Conservation (phyloP, 2,329 filamentous ascomycete genomes). For the Orbilia javanica region DNA sequence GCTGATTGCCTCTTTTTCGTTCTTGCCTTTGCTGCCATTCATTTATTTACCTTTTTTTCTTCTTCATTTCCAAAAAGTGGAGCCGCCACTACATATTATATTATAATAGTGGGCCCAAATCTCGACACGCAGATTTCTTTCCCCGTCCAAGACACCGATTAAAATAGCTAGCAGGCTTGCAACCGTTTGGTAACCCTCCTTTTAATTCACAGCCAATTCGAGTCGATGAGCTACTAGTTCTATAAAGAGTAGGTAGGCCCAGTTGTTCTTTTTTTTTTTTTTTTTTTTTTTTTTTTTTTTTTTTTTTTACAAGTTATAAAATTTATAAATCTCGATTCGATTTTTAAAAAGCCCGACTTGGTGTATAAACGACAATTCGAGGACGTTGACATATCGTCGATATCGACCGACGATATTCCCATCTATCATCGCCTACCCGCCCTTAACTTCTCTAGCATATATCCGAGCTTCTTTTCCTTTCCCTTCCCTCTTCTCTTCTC, state of each 20-base stretch:
- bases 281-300: conserved; percentile 30
- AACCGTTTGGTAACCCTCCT: conserved; percentile 48
- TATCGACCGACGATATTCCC: background rate
- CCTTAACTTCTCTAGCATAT: background rate
- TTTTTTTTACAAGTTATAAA: conserved; percentile 32
- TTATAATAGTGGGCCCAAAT: conserved; percentile 57
- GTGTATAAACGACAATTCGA: conserved; percentile 15
- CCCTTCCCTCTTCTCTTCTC: background rate
- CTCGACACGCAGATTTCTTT: conserved; percentile 51
- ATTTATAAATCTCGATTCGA: conserved; percentile 55
- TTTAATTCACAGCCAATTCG: conserved; percentile 35
- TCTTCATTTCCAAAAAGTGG: conserved; percentile 59
- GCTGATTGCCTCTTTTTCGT: conserved; percentile 31
- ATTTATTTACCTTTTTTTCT: conserved; percentile 19
- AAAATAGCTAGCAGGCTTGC: conserved; percentile 51
- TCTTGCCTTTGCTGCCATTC: conserved; percentile 20
- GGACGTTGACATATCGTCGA: background rate
- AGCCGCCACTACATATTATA: conserved; percentile 53
- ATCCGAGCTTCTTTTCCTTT: background rate
- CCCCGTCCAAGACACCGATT: conserved; percentile 54
- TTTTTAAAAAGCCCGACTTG: conserved; percentile 35
- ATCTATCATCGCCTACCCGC: background rate
- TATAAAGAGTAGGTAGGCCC: conserved; percentile 59
- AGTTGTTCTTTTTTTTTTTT: conserved; percentile 34
- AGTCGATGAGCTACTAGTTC: conserved; percentile 47